Evolutionary conservation across 2,329 filamentous ascomycete species (phyloP).

Genomic region (Coniochaeta hoffmannii): DNA sequence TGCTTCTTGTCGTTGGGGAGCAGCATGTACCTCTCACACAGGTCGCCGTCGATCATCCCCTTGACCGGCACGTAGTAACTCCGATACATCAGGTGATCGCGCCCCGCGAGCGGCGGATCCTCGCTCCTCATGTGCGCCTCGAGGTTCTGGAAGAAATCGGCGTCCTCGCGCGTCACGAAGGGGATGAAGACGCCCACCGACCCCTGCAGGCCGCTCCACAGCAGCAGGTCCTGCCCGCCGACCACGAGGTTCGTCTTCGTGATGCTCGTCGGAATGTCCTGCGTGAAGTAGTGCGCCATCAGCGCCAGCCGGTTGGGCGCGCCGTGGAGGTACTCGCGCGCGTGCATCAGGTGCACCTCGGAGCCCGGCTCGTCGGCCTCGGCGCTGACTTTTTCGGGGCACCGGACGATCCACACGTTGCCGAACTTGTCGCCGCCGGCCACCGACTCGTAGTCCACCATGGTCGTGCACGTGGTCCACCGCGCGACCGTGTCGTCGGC

Average conservation of each 20-base stretch:
- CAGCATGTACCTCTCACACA: slow-evolving; percentile 85
- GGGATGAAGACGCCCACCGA: slow-evolving; percentile 91
- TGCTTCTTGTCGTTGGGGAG: slow-evolving; percentile 84
- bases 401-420: slow-evolving; percentile 88
- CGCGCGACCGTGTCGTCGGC: slow-evolving; percentile 82
- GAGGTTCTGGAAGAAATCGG: slow-evolving; percentile 94
- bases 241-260: slow-evolving; percentile 85
- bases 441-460: slow-evolving; percentile 96
- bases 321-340: slow-evolving; percentile 83
- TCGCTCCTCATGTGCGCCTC: slow-evolving; percentile 83
- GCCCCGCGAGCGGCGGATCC: slow-evolving; percentile 79
- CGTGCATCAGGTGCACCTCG: slow-evolving; percentile 84
- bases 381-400: slow-evolving; percentile 75
- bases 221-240: slow-evolving; percentile 81
- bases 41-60: slow-evolving; percentile 91
- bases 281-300: slow-evolving; percentile 81
- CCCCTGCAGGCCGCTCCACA: slow-evolving; percentile 93
- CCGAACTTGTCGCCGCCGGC: slow-evolving; percentile 97
- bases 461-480: slow-evolving; percentile 84
- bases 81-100: slow-evolving; percentile 93
- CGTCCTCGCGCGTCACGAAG: slow-evolving; percentile 84
- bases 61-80: slow-evolving; percentile 96
- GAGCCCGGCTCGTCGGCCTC: slow-evolving; percentile 89
- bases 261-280: slow-evolving; percentile 87
- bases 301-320: slow-evolving; percentile 77